Evolutionary conservation across 805 yeast species (phyloP).

Genomic region (Kodamaea hsintzibuensis): DNA sequence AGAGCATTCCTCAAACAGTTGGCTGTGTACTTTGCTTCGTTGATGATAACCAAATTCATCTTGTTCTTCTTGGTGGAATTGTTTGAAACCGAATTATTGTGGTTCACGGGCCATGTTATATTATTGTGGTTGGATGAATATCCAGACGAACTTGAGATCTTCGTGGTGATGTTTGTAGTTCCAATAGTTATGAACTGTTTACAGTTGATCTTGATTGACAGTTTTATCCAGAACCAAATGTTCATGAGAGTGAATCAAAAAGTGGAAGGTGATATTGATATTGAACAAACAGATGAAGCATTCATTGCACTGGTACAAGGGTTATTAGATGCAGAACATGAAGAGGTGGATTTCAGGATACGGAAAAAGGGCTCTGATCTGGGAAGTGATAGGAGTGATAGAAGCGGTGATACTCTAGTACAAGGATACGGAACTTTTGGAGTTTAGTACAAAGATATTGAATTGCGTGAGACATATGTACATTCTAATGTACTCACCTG

Average conservation of each 20-base stretch:
- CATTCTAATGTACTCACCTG: too few species aligned
- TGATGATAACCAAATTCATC: conserved; percentile 64
- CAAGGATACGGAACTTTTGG: conserved; percentile 2
- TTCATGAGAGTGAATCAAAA: conserved; percentile 34
- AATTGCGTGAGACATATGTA: too few species aligned
- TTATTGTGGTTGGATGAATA: conserved; percentile 81
- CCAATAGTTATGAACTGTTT: conserved; percentile 74
- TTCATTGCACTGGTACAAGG: conserved; percentile 1
- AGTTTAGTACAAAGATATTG: too few species aligned
- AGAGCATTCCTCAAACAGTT: conserved; percentile 71
- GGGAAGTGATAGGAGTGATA: neutral
- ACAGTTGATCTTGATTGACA: conserved; percentile 73
- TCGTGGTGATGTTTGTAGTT: conserved; percentile 81
- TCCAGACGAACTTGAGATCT: conserved; percentile 76
- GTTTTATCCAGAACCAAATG: conserved; percentile 61
- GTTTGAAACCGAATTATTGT: conserved; percentile 52
- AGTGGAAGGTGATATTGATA: conserved; percentile 10
- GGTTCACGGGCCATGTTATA: conserved; percentile 66
- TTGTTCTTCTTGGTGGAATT: conserved; percentile 63
- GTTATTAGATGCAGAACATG: neutral
- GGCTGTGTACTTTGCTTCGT: conserved; percentile 62
- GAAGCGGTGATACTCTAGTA: neutral
- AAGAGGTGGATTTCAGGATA: neutral
- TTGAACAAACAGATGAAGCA: neutral
- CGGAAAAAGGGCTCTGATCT: neutral